A percentile compares a stretch with the other conserved stretches of the same genome.
phyloP scores from a whole-genome alignment of 2,329 filamentous ascomycete species.

The Macrophomina pseudophaseolina region DNA sequence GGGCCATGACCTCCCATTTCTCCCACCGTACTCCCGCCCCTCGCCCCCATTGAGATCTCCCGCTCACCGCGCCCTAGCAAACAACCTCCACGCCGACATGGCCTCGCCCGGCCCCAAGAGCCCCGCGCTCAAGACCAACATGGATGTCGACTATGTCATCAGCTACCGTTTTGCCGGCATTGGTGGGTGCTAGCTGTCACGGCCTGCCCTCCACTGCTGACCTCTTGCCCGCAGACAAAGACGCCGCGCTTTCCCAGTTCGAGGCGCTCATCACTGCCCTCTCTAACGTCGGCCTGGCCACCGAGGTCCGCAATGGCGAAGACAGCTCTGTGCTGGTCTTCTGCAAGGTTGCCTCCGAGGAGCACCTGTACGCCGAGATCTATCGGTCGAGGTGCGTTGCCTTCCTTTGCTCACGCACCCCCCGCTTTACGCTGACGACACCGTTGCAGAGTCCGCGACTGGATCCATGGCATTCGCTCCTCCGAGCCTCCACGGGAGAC shows the following conservation, averaged over 20 bases:
- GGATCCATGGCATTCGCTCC: conserved; percentile 85
- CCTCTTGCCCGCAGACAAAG: conserved; percentile 58
- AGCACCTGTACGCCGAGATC: conserved; percentile 77
- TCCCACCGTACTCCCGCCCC: conserved; percentile 19
- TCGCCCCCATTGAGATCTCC: neutral
- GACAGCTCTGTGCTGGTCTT: conserved; percentile 80
- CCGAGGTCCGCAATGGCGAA: conserved; percentile 83
- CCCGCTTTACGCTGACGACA: neutral
- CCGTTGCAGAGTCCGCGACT: conserved; percentile 77
- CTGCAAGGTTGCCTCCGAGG: conserved; percentile 75
- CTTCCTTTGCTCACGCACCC: neutral
- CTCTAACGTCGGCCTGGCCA: conserved; percentile 78
- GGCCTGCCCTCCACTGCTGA: conserved; percentile 29
- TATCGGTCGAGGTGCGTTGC: conserved; percentile 72
- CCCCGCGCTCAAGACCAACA: conserved; percentile 56
- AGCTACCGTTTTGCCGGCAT: conserved; percentile 74
- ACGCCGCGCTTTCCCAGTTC: conserved; percentile 75
- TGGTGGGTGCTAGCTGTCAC: conserved; percentile 51
- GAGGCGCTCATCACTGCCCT: conserved; percentile 77
- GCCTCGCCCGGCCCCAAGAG: conserved; percentile 36
- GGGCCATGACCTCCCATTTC: conserved; percentile 23
- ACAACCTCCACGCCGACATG: conserved; percentile 24
- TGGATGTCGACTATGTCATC: conserved; percentile 87
- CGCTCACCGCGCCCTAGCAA: conserved; percentile 22
- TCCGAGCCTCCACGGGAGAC: conserved; percentile 77